A percentile compares a stretch with the other conserved stretches of the same genome.
phyloP scores from a whole-genome alignment of 2,329 filamentous ascomycete species.

The Ophiocordyceps camponoti-floridani region DNA sequence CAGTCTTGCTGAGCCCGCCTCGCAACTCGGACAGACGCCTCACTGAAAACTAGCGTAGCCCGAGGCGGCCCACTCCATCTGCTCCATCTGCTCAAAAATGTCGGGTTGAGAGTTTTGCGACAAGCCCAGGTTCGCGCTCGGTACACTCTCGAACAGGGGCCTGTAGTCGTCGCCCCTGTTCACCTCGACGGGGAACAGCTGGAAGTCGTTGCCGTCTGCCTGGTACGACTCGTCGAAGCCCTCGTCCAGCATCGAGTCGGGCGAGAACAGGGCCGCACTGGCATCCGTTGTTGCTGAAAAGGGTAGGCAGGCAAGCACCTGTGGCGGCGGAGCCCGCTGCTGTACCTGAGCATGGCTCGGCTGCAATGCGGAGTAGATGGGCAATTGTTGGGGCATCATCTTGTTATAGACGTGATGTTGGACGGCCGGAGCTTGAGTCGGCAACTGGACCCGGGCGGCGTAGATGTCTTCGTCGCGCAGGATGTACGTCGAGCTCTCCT shows the following conservation, averaged over 20 bases:
- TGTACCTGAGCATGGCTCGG: slow-evolving; percentile 20
- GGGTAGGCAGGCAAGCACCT: not conserved
- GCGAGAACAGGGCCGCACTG: slow-evolving; percentile 50
- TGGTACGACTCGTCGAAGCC: slow-evolving; percentile 37
- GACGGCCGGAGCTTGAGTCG: slow-evolving; percentile 20
- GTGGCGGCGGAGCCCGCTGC: slow-evolving; percentile 32
- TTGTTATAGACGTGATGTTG: slow-evolving; percentile 23
- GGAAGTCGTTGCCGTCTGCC: slow-evolving; percentile 41
- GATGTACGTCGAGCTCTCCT: slow-evolving; percentile 42
- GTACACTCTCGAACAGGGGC: slow-evolving; percentile 27
- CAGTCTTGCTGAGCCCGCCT: too few species aligned
- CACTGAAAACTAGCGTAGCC: not conserved
- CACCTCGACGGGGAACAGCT: slow-evolving; percentile 33
- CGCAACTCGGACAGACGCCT: not conserved
- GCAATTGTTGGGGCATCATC: slow-evolving; percentile 22
- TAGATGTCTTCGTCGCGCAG: slow-evolving; percentile 43
- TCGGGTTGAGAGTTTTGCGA: slow-evolving; percentile 34
- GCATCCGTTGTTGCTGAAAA: slow-evolving; percentile 17
- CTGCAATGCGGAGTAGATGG: slow-evolving; percentile 10
- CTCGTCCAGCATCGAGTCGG: slow-evolving; percentile 47
- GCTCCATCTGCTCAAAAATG: slow-evolving; percentile 22
- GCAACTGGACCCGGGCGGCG: slow-evolving; percentile 36
- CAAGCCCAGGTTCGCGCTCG: slow-evolving; percentile 31
- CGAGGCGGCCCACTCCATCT: slow-evolving; percentile 8
- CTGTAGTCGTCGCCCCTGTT: slow-evolving; percentile 23